Base-by-base conservation (phyloP, 495 filamentous ascomycete species). In the Aspergillus hancockii region DNA sequence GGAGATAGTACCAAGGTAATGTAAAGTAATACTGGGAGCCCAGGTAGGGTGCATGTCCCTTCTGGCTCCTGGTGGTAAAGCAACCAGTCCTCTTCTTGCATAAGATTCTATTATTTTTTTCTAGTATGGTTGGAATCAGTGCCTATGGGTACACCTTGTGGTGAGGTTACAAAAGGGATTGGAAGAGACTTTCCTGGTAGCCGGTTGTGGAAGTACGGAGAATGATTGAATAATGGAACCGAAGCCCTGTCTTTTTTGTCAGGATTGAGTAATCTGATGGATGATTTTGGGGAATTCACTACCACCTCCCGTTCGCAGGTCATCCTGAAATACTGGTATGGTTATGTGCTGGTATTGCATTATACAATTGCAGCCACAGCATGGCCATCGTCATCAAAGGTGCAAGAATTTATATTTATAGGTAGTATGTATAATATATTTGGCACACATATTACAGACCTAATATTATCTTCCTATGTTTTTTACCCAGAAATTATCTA, bases 251-350 rank as follows among this genome's bases (percentile, higher is more conserved):
- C 16, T 41, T n/a, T 41, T 41, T 41, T n/a, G 38, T 41, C 38
- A n/a, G 34, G 12, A 36, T 36, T 9, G 8, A 36, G 34, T 36
- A 36, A 36, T 32, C 31, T 6, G 31, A 32, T 38, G 34, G 14
- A 38, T 38, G 34, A 38, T 13, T 38, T 34, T 57, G 9, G 40
- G 18, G 36, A 40, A 28, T 55, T 51, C 32, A 36, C 43, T 60
- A 55, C 58, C 52, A 22, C 54, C 54, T 52, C 59, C n/a, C 43
- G 54, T 54, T 61, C 49, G 49, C 49, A 61, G 46, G 47, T 34
- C 49, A 5, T 12, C 34, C 34, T 14, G 14, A 3, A 41, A 6
- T 41, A 38, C 14, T 14, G 45, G 54, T 61, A 52, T 18, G 10
- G 54, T 58, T 45, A 31, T 23, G 59, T 55, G 49, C 43, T 32